A percentile compares a stretch with the other conserved stretches of the same genome.
phyloP scores from a whole-genome alignment of 2,329 filamentous ascomycete genomes.

The Exophiala dermatitidis region DNA sequence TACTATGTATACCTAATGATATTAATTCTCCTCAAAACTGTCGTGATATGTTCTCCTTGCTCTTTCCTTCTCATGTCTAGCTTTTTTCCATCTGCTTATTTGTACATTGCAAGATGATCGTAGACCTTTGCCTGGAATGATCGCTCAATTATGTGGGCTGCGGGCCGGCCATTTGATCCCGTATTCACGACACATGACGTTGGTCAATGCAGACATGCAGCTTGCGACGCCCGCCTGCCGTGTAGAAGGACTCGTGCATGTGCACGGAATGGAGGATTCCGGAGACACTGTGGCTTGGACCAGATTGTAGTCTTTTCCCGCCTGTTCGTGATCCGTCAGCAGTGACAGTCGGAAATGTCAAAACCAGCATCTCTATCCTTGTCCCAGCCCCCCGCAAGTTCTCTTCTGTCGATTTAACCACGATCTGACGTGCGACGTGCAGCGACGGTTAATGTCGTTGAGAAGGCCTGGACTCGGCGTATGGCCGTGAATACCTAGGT shows the following conservation, averaged over 20 bases:
- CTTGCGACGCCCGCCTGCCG: background rate
- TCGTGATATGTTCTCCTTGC: too few relatives aligned
- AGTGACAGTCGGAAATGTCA: background rate
- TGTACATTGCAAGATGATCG: too few relatives aligned
- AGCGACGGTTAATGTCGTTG: background rate
- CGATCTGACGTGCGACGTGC: background rate
- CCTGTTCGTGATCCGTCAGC: background rate
- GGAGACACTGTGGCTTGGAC: too few relatives aligned
- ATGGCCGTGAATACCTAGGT: too few relatives aligned
- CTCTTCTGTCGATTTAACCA: background rate
- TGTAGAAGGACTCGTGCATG: background rate
- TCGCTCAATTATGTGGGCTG: too few relatives aligned
- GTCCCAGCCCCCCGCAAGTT: background rate
- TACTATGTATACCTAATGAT: too few relatives aligned
- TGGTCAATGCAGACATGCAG: conserved; percentile 3
- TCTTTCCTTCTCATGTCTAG: too few relatives aligned
- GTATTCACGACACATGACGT: background rate
- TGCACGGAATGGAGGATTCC: too few relatives aligned
- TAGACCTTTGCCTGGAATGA: too few relatives aligned
- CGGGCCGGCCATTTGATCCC: too few relatives aligned
- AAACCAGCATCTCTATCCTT: background rate
- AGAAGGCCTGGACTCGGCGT: background rate
- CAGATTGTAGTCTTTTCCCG: background rate
- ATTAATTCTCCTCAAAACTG: too few relatives aligned
- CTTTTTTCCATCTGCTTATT: too few relatives aligned